Percentiles rank a stretch among this genome's conserved stretches.
Evolutionary conservation across 2,329 filamentous ascomycete genomes (phyloP).

Genomic region (Nemania abortiva): DNA sequence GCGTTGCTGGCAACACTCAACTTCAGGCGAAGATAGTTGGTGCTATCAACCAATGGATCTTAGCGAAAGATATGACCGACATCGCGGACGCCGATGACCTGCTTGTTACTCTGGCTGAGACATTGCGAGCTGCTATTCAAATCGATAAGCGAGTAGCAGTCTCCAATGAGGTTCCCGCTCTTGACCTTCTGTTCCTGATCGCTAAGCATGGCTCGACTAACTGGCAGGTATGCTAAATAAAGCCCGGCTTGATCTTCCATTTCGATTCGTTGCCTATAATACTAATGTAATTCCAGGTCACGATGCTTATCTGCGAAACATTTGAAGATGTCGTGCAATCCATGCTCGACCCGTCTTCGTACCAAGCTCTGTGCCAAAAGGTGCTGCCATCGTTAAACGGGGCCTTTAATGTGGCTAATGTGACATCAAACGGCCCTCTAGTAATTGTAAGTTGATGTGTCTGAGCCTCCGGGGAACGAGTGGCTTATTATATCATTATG

Average conservation of each 20-base stretch:
- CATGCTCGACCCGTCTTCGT: slow-evolving; percentile 76
- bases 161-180: slow-evolving; percentile 76
- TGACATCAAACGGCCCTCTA: slow-evolving; percentile 86
- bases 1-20: slow-evolving; percentile 69
- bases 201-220: slow-evolving; percentile 90
- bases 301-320: slow-evolving; percentile 86
- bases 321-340: slow-evolving; percentile 87
- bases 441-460: slow-evolving; percentile 70
- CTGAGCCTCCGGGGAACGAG: background rate
- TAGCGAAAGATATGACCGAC: slow-evolving; percentile 82
- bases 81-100: slow-evolving; percentile 92
- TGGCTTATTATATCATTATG: slow-evolving; percentile 40
- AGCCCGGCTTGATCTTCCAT: background rate
- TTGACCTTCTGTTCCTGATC: slow-evolving; percentile 87
- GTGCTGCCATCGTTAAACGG: slow-evolving; percentile 88
- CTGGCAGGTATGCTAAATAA: slow-evolving; percentile 71
- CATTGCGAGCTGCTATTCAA: slow-evolving; percentile 83
- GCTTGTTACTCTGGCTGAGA: slow-evolving; percentile 88
- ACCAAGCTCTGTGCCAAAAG: slow-evolving; percentile 83
- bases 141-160: slow-evolving; percentile 82
- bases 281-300: slow-evolving; percentile 61
- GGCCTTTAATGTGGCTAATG: slow-evolving; percentile 86
- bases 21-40: slow-evolving; percentile 60
- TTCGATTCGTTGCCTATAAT: background rate
- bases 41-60: slow-evolving; percentile 80